phyloP scores from a whole-genome alignment of 2,329 filamentous ascomycete species.

The Colletotrichum sansevieriae region DNA sequence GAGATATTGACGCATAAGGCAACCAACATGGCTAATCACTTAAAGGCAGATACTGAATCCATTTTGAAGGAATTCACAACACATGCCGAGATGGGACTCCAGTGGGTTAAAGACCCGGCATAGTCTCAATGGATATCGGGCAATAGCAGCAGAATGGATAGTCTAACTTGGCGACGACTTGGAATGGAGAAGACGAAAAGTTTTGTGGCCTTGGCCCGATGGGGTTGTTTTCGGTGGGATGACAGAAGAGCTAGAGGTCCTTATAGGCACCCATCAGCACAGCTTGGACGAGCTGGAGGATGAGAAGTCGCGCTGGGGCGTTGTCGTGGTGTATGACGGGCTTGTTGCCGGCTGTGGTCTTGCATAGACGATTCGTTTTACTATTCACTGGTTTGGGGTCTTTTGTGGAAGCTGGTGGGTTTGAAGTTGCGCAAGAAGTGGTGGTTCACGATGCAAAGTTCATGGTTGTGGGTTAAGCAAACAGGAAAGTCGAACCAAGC shows the following conservation, averaged over 20 bases:
- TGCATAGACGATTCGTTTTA: neutral
- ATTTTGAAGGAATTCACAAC: neutral
- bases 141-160: neutral
- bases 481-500: no score
- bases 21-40: neutral
- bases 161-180: neutral
- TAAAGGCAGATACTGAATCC: neutral
- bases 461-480: neutral
- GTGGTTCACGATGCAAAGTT: neutral
- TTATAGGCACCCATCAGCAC: neutral
- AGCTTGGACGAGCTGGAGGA: neutral
- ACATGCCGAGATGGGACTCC: neutral
- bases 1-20: neutral
- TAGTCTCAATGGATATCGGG: neutral
- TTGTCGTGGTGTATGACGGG: neutral
- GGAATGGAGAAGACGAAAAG: neutral
- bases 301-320: neutral
- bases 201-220: neutral
- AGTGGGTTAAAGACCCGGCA: neutral
- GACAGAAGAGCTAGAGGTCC: neutral
- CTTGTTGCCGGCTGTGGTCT: neutral
- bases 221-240: neutral
- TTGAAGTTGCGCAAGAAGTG: neutral
- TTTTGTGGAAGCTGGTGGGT: neutral
- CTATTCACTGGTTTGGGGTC: neutral